Conservation (phyloP, 2,329 filamentous ascomycete species). For the Pseudogymnoascus sp. region DNA sequence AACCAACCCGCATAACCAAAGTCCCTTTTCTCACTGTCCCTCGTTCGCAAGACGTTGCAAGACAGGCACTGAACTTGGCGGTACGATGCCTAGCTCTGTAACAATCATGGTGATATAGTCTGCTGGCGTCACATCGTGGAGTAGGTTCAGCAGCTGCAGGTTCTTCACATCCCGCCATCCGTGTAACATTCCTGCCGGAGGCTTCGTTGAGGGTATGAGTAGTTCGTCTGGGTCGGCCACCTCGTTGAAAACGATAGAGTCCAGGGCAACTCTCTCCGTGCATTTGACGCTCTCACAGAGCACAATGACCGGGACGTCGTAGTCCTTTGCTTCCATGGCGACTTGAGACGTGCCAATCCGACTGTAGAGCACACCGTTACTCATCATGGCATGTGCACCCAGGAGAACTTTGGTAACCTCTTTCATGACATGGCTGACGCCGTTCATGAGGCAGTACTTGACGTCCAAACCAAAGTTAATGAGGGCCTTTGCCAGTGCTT, state of each 20-base stretch:
- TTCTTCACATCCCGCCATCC: slow-evolving; percentile 51
- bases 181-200: slow-evolving; percentile 32
- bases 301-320: slow-evolving; percentile 73
- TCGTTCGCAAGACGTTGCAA: slow-evolving; percentile 42
- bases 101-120: slow-evolving; percentile 83
- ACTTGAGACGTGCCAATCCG: slow-evolving; percentile 80
- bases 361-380: slow-evolving; percentile 84
- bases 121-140: slow-evolving; percentile 88
- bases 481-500: slow-evolving; percentile 63
- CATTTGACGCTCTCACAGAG: slow-evolving; percentile 96
- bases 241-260: slow-evolving; percentile 92
- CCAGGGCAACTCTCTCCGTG: slow-evolving; percentile 77
- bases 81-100: slow-evolving; percentile 81
- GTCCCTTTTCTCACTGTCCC: not conserved
- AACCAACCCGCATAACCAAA: slow-evolving; percentile 4
- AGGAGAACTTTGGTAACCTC: slow-evolving; percentile 59
- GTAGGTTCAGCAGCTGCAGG: slow-evolving; percentile 60
- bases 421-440: slow-evolving; percentile 64
- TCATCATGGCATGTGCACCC: slow-evolving; percentile 90
- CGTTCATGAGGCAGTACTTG: slow-evolving; percentile 74
- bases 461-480: slow-evolving; percentile 62
- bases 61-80: slow-evolving; percentile 76
- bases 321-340: slow-evolving; percentile 70
- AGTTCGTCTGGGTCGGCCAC: slow-evolving; percentile 69
- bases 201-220: slow-evolving; percentile 20